These are phyloP conservation scores for Thraustotheca clavata DNA, from an alignment of 352 stramenopile genomes.

Conservation along the genomic window DNA sequence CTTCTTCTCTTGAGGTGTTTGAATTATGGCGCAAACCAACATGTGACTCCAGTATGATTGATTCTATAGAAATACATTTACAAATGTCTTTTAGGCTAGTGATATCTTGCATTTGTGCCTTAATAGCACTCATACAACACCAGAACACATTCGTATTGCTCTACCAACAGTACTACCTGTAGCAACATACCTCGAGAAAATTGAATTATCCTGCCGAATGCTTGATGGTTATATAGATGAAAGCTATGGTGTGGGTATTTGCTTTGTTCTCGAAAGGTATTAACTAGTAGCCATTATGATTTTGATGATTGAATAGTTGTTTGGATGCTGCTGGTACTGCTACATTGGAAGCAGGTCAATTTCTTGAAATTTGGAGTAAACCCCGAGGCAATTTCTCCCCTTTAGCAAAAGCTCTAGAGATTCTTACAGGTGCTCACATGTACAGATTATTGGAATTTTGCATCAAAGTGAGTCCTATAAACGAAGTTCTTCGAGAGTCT, in stretches of 20 bases:
- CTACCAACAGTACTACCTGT: conserved; percentile 51
- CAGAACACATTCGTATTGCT: conserved; percentile 53
- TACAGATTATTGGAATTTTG: conserved; percentile 63
- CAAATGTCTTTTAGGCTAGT: conserved; percentile 28
- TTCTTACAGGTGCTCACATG: conserved; percentile 46
- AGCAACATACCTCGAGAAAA: conserved; percentile 48
- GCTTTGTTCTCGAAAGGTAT: conserved; percentile 11
- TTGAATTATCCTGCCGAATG: conserved; percentile 40
- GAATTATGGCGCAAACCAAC: conserved; percentile 38
- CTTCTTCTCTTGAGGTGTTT: conserved; percentile 50
- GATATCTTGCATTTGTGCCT: conserved; percentile 56
- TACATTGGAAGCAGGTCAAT: conserved; percentile 48
- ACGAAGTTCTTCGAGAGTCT: conserved; percentile 37
- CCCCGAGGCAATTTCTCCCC: background rate
- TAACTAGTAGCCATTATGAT: background rate
- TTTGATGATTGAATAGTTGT: conserved; percentile 58
- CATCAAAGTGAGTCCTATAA: conserved; percentile 54
- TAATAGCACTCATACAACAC: conserved; percentile 32
- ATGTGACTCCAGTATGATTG: conserved; percentile 23
- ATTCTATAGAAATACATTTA: background rate
- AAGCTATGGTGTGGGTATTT: conserved; percentile 38
- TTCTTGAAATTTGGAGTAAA: conserved; percentile 52
- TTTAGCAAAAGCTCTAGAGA: conserved; percentile 34
- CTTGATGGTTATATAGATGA: conserved; percentile 40
- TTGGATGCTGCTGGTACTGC: conserved; percentile 56